Conservation (phyloP, 495 filamentous ascomycete genomes). For the Neurospora sp. region DNA sequence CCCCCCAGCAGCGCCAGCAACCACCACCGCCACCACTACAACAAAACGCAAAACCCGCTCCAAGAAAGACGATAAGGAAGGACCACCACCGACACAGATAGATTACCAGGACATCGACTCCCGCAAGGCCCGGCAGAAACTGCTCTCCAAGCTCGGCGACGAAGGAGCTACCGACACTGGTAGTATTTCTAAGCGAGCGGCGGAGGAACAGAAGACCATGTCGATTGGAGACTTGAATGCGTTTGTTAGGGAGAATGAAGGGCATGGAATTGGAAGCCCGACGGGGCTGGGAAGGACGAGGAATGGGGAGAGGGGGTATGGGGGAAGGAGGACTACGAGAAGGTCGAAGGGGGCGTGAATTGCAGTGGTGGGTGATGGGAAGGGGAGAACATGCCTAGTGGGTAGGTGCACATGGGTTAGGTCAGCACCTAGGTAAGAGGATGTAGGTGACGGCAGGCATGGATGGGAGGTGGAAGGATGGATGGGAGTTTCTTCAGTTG, state of each 20-base stretch:
- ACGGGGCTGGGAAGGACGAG: not conserved
- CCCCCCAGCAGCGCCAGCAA: not conserved
- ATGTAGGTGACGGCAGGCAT: too few species aligned
- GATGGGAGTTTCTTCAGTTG: too few species aligned
- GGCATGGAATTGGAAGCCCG: not conserved
- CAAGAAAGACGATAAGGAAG: conserved; percentile 8
- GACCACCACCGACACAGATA: conserved; percentile 34
- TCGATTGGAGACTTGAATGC: not conserved
- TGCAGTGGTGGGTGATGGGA: too few species aligned
- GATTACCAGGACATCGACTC: conserved; percentile 39
- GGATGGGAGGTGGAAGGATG: too few species aligned
- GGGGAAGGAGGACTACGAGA: not conserved
- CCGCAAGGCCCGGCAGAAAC: conserved; percentile 16
- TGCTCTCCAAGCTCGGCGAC: conserved; percentile 26
- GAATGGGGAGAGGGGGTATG: not conserved
- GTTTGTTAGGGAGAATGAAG: not conserved
- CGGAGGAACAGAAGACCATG: not conserved
- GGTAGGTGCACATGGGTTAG: too few species aligned
- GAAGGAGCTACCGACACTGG: not conserved
- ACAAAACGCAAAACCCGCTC: not conserved
- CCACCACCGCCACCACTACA: not conserved
- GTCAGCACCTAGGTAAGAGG: too few species aligned
- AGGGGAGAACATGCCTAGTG: too few species aligned
- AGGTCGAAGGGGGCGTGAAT: not conserved
- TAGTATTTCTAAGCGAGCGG: not conserved